Base-by-base conservation (phyloP, 78 protist species). In the Protostelium mycophagum region DNA sequence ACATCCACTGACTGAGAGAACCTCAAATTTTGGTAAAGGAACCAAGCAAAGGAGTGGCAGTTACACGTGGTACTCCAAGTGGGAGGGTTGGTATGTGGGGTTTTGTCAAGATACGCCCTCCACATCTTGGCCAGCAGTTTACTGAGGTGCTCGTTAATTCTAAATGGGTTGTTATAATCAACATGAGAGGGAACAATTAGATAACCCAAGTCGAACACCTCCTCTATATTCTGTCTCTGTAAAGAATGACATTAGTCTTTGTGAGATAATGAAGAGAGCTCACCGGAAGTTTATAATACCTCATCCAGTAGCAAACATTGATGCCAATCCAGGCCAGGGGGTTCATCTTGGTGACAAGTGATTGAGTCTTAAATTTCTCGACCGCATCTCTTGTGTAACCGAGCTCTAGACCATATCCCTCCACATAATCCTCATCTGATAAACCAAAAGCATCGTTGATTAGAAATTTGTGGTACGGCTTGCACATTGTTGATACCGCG, bases 261-360 rank as follows among this genome's bases (percentile, higher is more conserved):
- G n/a, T n/a, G n/a, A n/a, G n/a, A n/a, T n/a, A n/a, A n/a, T n/a
- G n/a, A n/a, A n/a, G n/a, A n/a, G n/a, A n/a, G n/a, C n/a, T n/a
- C n/a, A n/a, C n/a, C n/a, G n/a, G n/a, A n/a, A n/a, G n/a, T n/a
- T n/a, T n/a, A n/a, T n/a, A n/a, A n/a, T n/a, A n/a, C n/a, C n/a
- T n/a, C n/a, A n/a, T n/a, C n/a, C n/a, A n/a, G n/a, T n/a, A n/a
- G n/a, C n/a, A n/a, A n/a, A n/a, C n/a, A n/a, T n/a, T n/a, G n/a
- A n/a, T n/a, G n/a, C n/a, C n/a, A n/a, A n/a, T n/a, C n/a, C 73
- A 51, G 73, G 73, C 73, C 73, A 51, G 73, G 73, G 73, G 73
- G 73, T 51, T 51, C 73, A 51, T 51, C 73, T 51, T 51, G 73
- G 73, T 51, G 73, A 51, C 73, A 51, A 51, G 73, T 51, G 73